Percentiles rank a stretch among this genome's conserved stretches.
Evolutionary conservation across 2,329 filamentous ascomycete genomes (phyloP).

Genomic region (Aspergillus sp.): DNA sequence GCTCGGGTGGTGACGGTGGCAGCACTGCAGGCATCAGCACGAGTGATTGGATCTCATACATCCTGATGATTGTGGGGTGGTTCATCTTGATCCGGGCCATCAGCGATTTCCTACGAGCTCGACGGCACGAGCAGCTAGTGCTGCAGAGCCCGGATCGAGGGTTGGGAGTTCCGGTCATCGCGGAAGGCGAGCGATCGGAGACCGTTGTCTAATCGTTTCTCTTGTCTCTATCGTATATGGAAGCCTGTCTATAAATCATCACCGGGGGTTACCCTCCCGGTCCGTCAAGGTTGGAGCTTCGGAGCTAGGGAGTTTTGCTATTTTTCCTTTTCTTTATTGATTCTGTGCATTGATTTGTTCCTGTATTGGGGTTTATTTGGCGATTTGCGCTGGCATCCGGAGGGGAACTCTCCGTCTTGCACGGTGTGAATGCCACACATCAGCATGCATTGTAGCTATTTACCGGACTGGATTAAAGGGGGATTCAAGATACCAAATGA

Average conservation of each 20-base stretch:
- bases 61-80: conserved; percentile 96
- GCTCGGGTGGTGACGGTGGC: conserved; percentile 28
- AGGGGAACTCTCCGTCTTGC: neutral
- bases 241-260: neutral
- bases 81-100: conserved; percentile 95
- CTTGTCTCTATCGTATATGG: conserved; percentile 7
- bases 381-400: neutral
- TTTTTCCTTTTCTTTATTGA: conserved; percentile 1
- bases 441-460: conserved; percentile 3
- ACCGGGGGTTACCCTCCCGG: neutral
- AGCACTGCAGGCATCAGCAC: conserved; percentile 62
- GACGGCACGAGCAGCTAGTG: conserved; percentile 89
- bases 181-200: conserved; percentile 77
- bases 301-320: conserved; percentile 16
- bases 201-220: conserved; percentile 61
- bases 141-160: conserved; percentile 90
- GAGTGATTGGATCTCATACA: conserved; percentile 86
- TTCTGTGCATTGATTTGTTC: conserved; percentile 5
- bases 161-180: conserved; percentile 79
- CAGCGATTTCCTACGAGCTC: conserved; percentile 82
- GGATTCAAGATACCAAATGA: conserved; percentile 19
- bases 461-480: neutral
- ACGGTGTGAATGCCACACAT: neutral
- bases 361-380: neutral
- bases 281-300: conserved; percentile 1